Conservation (phyloP, 768 basidiomycete genomes). For the Chiua virens region DNA sequence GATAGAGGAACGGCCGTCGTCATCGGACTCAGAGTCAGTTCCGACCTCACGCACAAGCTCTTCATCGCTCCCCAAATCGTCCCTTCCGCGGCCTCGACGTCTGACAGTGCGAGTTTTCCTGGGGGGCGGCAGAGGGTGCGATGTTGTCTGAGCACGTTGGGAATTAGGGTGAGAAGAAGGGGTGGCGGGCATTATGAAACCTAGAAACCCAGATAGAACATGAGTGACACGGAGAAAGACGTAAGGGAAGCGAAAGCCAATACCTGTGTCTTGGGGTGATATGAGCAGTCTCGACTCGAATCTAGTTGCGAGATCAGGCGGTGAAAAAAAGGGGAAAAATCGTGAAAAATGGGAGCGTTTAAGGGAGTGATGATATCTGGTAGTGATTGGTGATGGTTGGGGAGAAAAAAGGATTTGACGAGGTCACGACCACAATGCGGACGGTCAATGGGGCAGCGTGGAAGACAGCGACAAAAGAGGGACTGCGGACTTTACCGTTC, state of each 20-base stretch:
- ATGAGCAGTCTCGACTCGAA: slow-evolving; percentile 25
- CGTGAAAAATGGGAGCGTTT: slow-evolving; percentile 9
- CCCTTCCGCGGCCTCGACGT: slow-evolving; percentile 62
- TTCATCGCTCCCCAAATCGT: slow-evolving; percentile 69
- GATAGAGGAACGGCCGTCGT: slow-evolving; percentile 57
- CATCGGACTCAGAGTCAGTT: slow-evolving; percentile 69
- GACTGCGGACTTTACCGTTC: slow-evolving; percentile 30
- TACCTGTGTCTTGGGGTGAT: slow-evolving; percentile 37
- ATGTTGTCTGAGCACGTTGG: slow-evolving; percentile 28
- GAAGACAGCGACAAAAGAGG: slow-evolving; percentile 29
- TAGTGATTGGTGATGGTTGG: slow-evolving; percentile 14
- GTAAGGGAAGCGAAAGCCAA: slow-evolving; percentile 24
- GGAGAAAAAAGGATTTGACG: slow-evolving; percentile 1
- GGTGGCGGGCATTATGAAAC: slow-evolving; percentile 47
- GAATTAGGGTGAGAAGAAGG: slow-evolving; percentile 33
- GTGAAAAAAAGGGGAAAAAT: slow-evolving; percentile 23
- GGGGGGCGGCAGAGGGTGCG: slow-evolving; percentile 31
- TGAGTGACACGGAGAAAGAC: slow-evolving; percentile 22
- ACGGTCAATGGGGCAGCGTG: slow-evolving; percentile 21
- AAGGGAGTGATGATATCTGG: slow-evolving; percentile 8
- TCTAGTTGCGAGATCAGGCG: slow-evolving; percentile 23
- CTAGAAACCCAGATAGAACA: slow-evolving; percentile 7
- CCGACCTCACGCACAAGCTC: slow-evolving; percentile 71
- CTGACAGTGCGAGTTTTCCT: slow-evolving; percentile 47
- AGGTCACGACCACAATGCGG: slow-evolving; percentile 10